phyloP scores from a whole-genome alignment of 345 rosid species.

The Euphorbia tirucalli region DNA sequence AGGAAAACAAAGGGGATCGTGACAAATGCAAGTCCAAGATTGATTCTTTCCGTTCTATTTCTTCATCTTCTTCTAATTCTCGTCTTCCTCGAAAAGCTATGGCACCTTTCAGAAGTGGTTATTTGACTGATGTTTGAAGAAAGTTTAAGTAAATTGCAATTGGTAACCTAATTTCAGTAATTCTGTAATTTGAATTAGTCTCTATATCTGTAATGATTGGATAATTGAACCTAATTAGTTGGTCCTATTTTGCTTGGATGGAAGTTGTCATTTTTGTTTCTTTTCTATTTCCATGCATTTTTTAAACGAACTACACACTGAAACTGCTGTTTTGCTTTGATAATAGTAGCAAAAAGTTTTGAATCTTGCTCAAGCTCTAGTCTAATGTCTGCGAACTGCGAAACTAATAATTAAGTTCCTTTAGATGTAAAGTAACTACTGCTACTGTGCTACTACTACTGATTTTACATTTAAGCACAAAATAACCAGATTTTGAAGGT shows the following conservation, averaged over 20 bases:
- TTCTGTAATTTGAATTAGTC: background rate
- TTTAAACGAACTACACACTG: background rate
- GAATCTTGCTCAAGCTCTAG: conserved; percentile 1
- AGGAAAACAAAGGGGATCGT: conserved; percentile 36
- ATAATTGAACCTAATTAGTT: too few relatives aligned
- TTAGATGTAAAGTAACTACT: background rate
- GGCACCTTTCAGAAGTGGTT: conserved; percentile 28
- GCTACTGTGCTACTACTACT: background rate
- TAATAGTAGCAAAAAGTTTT: background rate
- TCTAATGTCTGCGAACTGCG: background rate
- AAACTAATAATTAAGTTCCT: conserved; percentile 4
- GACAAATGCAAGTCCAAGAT: conserved; percentile 41
- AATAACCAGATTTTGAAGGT: background rate
- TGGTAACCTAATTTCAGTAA: conserved; percentile 11
- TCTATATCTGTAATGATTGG: background rate
- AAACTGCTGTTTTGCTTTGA: background rate
- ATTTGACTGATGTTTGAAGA: conserved; percentile 34
- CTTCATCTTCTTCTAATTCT: conserved; percentile 13
- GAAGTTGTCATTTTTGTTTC: too few relatives aligned
- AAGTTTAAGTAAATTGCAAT: background rate
- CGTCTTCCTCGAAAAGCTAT: conserved; percentile 15
- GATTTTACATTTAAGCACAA: background rate
- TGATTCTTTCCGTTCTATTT: conserved; percentile 29
- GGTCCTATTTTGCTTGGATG: too few relatives aligned
- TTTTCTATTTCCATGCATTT: too few relatives aligned